Conservation (phyloP, 768 basidiomycete genomes). For the Trametes coccinea region DNA sequence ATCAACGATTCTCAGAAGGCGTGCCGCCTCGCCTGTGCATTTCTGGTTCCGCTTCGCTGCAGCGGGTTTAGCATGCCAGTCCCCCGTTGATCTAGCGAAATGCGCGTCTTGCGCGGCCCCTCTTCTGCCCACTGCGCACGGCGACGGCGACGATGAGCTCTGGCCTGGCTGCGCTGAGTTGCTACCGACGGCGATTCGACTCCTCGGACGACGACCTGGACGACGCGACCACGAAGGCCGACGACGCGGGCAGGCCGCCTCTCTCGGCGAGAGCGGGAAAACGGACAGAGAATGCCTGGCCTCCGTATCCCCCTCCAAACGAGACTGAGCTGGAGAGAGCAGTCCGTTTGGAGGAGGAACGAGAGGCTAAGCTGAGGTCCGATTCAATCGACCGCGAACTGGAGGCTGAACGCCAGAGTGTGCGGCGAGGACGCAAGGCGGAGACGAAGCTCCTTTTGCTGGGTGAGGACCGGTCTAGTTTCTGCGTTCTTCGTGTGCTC, state of each 20-base stretch:
- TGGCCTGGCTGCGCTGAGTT: not conserved
- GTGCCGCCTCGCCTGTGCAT: not conserved
- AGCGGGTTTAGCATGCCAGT: not conserved
- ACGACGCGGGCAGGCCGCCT: not conserved
- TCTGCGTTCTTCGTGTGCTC: not conserved
- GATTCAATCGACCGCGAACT: slow-evolving; percentile 58
- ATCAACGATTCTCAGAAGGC: slow-evolving; percentile 6
- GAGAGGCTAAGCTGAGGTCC: slow-evolving; percentile 51
- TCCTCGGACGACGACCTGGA: not conserved
- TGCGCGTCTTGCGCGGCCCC: not conserved
- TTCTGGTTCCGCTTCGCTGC: not conserved
- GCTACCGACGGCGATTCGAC: not conserved
- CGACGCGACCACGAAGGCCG: not conserved
- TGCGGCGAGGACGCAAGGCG: slow-evolving; percentile 37
- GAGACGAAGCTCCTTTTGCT: slow-evolving; percentile 56
- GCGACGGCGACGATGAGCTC: not conserved
- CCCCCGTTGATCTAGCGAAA: not conserved
- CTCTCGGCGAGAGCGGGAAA: not conserved
- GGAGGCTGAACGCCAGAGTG: slow-evolving; percentile 44
- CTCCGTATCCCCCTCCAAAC: slow-evolving; percentile 34
- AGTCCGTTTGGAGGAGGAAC: slow-evolving; percentile 44
- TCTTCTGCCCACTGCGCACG: not conserved
- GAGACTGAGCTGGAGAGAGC: slow-evolving; percentile 47
- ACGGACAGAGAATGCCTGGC: slow-evolving; percentile 26
- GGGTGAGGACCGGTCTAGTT: slow-evolving; percentile 39